phyloP scores from a whole-genome alignment of 306 rosid genomes.

The Vigna mungo region DNA sequence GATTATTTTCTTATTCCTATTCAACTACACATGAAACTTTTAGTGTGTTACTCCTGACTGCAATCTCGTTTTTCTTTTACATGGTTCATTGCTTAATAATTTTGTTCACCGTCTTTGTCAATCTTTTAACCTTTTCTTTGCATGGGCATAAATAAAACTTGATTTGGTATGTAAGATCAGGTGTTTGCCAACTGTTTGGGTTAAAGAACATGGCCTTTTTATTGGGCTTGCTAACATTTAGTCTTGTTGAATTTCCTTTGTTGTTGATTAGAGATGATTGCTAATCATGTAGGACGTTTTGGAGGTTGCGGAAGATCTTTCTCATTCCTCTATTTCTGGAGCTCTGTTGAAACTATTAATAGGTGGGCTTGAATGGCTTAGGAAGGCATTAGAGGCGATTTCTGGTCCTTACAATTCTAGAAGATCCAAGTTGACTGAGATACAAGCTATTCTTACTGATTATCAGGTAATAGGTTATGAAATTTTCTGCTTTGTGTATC shows the following conservation, averaged over 20 bases:
- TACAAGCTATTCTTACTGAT: conserved; percentile 66
- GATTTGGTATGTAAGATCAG: conserved; percentile 15
- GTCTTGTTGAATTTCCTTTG: conserved; percentile 29
- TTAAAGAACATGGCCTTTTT: conserved; percentile 14
- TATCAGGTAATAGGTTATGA: conserved; percentile 58
- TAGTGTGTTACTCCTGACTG: not conserved
- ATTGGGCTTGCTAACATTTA: not conserved
- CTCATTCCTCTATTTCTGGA: conserved; percentile 57
- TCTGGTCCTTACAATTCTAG: conserved; percentile 52
- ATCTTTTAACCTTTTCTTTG: not conserved
- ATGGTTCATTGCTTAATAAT: too few relatives aligned
- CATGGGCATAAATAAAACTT: not conserved
- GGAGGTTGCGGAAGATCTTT: conserved; percentile 60
- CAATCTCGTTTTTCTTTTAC: too few relatives aligned
- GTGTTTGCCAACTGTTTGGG: conserved; percentile 1
- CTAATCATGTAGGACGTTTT: conserved; percentile 71
- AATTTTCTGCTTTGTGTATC: conserved; percentile 23
- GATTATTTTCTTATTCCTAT: not conserved
- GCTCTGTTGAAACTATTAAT: conserved; percentile 62
- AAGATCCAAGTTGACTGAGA: conserved; percentile 69
- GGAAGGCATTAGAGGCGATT: conserved; percentile 68
- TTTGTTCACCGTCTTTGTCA: not conserved
- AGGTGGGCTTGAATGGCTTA: conserved; percentile 78
- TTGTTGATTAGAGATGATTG: conserved; percentile 38
- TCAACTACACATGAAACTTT: conserved; percentile 18